phyloP scores from a whole-genome alignment of 495 filamentous ascomycete genomes.

The Penicillium mononematosum region DNA sequence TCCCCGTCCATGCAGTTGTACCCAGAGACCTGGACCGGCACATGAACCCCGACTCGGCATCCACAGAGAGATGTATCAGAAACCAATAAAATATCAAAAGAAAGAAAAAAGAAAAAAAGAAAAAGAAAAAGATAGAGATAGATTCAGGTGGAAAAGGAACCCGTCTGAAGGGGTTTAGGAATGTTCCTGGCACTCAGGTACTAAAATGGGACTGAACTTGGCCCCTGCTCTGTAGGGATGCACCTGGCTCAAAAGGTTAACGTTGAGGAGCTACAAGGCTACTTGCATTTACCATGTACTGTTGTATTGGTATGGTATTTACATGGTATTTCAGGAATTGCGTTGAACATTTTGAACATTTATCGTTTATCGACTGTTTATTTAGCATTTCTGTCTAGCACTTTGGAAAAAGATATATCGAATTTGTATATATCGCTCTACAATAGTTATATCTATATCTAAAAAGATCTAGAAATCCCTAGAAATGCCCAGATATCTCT shows the following conservation, averaged over 20 bases:
- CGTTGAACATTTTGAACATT: background rate
- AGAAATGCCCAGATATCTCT: too few species aligned
- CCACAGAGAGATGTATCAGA: slow-evolving; percentile 2
- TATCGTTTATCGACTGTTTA: background rate
- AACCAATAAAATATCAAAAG: background rate
- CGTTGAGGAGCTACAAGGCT: slow-evolving; percentile 10
- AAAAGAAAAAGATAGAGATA: background rate
- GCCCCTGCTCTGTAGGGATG: slow-evolving; percentile 14
- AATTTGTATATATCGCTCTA: too few species aligned
- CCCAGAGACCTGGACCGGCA: slow-evolving; percentile 3
- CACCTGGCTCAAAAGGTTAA: slow-evolving; percentile 17
- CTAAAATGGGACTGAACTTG: slow-evolving; percentile 5
- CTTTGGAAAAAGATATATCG: too few species aligned
- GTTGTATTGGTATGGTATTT: background rate
- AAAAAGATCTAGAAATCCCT: too few species aligned
- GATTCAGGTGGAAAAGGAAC: slow-evolving; percentile 5
- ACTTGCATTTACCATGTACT: background rate
- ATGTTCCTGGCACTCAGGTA: slow-evolving; percentile 15
- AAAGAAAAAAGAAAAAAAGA: background rate
- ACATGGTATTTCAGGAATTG: background rate
- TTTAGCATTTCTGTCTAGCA: too few species aligned
- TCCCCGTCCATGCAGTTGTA: slow-evolving; percentile 9
- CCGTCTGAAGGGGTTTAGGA: background rate
- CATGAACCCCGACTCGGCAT: slow-evolving; percentile 5
- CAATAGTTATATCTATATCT: too few species aligned